Conservation (phyloP, 2,329 filamentous ascomycete genomes). For the Neofusicoccum cordaticola region DNA sequence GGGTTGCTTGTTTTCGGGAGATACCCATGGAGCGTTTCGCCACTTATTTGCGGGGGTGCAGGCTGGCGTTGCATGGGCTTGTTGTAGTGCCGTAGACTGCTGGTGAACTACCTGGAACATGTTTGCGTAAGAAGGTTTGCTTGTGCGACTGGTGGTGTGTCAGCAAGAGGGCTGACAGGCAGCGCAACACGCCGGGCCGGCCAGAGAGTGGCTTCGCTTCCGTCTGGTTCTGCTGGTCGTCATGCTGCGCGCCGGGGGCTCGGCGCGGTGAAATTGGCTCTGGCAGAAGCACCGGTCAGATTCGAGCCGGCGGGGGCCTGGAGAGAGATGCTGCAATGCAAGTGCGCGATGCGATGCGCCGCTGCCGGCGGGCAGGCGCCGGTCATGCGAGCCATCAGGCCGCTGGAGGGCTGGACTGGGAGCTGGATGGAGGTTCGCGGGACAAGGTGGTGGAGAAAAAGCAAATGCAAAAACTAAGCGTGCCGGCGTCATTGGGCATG, state of each 20-base stretch:
- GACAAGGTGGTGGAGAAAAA: background rate
- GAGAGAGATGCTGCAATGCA: conserved; percentile 5
- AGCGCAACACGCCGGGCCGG: background rate
- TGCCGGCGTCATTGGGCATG: conserved; percentile 9
- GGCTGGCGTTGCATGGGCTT: conserved; percentile 12
- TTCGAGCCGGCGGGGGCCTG: background rate
- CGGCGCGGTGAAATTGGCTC: background rate
- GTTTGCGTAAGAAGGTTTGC: conserved; percentile 6
- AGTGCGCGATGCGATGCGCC: background rate
- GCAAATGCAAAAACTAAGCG: background rate
- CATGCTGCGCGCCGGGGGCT: conserved; percentile 1
- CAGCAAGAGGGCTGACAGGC: background rate
- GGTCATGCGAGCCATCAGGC: background rate
- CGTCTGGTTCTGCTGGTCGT: background rate
- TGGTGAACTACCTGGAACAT: background rate
- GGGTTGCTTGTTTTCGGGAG: conserved; percentile 9
- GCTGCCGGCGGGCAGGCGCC: background rate
- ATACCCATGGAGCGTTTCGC: conserved; percentile 15
- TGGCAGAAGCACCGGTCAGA: background rate
- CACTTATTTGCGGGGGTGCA: conserved; percentile 5
- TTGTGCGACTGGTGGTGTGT: conserved; percentile 10
- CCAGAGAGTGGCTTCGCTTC: background rate
- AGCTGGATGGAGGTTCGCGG: background rate
- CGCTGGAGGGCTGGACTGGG: background rate
- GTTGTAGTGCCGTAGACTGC: background rate